These are phyloP conservation scores for Wilhelminamyces savonicus DNA, from an alignment of 805 yeast species.

Conservation along the genomic window DNA sequence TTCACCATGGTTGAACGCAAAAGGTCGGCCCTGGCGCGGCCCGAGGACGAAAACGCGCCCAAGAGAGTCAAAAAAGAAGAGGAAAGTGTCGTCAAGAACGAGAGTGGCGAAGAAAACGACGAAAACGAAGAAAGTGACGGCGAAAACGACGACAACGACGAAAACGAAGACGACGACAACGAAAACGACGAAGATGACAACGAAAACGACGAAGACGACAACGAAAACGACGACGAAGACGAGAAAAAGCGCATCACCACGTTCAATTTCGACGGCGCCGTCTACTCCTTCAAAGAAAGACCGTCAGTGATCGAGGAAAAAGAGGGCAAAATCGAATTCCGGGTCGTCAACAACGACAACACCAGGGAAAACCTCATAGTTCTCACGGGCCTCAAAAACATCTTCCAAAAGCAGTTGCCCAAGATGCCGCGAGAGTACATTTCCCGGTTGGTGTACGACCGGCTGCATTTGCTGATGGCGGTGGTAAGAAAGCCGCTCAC, in stretches of 20 bases:
- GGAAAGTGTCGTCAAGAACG: constrained; percentile 16
- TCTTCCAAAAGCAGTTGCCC: constrained; percentile 95
- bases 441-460: constrained; percentile 87
- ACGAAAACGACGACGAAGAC: constrained; percentile 39
- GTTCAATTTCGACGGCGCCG: constrained; percentile 69
- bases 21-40: constrained; percentile 16
- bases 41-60: too few relatives aligned
- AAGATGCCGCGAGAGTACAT: constrained; percentile 98
- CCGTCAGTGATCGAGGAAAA: constrained; percentile 93
- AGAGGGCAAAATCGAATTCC: constrained; percentile 87
- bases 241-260: constrained; percentile 37
- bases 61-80: too few relatives aligned
- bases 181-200: constrained; percentile 24
- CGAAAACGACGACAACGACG: constrained; percentile 9
- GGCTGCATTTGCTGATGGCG: constrained; percentile 93
- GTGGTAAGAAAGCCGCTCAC: constrained; percentile 89
- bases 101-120: constrained; percentile 9
- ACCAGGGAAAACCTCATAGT: constrained; percentile 83
- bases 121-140: constrained; percentile 4
- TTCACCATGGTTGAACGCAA: constrained; percentile 31
- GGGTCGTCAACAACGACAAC: constrained; percentile 95
- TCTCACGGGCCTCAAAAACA: constrained; percentile 89
- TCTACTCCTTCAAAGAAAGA: constrained; percentile 81
- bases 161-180: constrained; percentile 14
- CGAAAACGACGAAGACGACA: constrained; percentile 37